Evolutionary conservation across 441 rosid species (phyloP).

Genomic region (Viola pubescens): DNA sequence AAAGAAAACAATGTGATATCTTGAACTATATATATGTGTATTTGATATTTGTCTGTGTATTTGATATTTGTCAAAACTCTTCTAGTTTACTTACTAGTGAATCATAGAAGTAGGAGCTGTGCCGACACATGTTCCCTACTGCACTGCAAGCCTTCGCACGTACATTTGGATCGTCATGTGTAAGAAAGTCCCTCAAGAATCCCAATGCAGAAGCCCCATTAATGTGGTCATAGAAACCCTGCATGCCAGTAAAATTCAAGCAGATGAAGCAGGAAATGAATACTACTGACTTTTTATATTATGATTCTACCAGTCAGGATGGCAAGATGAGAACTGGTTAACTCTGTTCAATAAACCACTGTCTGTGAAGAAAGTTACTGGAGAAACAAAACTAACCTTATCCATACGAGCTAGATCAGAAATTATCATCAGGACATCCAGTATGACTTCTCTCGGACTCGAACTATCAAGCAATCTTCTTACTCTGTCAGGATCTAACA

Average conservation of each 20-base stretch:
- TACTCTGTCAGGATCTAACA: constrained; percentile 69
- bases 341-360: neutral
- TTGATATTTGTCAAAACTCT: neutral
- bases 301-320: no score
- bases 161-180: constrained; percentile 72
- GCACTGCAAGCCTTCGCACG: constrained; percentile 98
- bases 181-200: constrained; percentile 56
- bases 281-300: neutral
- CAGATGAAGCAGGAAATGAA: constrained; percentile 5
- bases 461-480: constrained; percentile 59
- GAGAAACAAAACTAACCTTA: constrained; percentile 44
- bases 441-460: constrained; percentile 69
- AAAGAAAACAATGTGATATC: neutral
- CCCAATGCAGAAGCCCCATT: constrained; percentile 71
- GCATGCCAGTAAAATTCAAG: constrained; percentile 20
- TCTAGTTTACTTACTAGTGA: constrained; percentile 48
- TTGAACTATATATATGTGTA: neutral
- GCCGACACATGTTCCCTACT: constrained; percentile 95
- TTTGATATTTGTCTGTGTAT: no score
- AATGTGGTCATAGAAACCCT: constrained; percentile 87
- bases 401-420: constrained; percentile 97
- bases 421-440: constrained; percentile 83
- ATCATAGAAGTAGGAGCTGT: constrained; percentile 73
- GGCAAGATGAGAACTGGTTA: neutral
- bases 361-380: neutral